Evolutionary conservation across 2,329 filamentous ascomycete species (phyloP), one percentile per base, ranked within the genome.

Genomic region (Apiospora aurea): DNA sequence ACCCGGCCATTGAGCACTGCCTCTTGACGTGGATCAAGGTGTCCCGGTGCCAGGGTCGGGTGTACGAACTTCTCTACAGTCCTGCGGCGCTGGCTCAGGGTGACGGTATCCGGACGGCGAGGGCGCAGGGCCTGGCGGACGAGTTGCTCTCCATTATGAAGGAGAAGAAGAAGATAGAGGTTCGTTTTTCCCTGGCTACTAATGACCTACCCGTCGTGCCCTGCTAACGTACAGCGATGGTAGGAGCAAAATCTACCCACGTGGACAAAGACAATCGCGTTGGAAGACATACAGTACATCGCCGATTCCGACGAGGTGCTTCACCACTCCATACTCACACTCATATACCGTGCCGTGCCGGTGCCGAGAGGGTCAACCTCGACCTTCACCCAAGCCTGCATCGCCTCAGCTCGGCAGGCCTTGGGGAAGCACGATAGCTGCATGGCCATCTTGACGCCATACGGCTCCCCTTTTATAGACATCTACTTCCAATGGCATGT

Each of bases 1-100:
- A 69, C 21, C 46, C 46, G 4, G 47, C 49, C 34, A 43, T 53
- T 7, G 68, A 57, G 14, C 68, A 69, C 5, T 69, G 29, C 43
- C 80, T 75, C 7, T 78, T 80, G 67, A 77, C 21, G 81, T 92
- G 89, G 89, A 85, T 91, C 53, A 82, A 83, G 38, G 83, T 89
- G 8, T 86, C 88, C 11, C 85, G 85, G 34, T 83, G 92, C 13
- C 87, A 91, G 74, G 88, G 89, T 18, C 83, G 87, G 18, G 85
- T 90, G 6, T 92, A 92, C 75, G 86, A 89, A 74, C 81, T 87
- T 51, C 79, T 89, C 6, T 92, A 92, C 74, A 87, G 86, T 72
- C 85, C 86, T 0, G 79, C 82, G 8, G 85, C 86, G 3, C 76
- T 88, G 53, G 78, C 79, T 1, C 79, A 80, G 43, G 81, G 83